A percentile compares a stretch with the other conserved stretches of the same genome.
These are phyloP conservation scores for Physcomitrium patens DNA, from an alignment of 225 moss, liverwort and hornwort species.

Conservation along the genomic window DNA sequence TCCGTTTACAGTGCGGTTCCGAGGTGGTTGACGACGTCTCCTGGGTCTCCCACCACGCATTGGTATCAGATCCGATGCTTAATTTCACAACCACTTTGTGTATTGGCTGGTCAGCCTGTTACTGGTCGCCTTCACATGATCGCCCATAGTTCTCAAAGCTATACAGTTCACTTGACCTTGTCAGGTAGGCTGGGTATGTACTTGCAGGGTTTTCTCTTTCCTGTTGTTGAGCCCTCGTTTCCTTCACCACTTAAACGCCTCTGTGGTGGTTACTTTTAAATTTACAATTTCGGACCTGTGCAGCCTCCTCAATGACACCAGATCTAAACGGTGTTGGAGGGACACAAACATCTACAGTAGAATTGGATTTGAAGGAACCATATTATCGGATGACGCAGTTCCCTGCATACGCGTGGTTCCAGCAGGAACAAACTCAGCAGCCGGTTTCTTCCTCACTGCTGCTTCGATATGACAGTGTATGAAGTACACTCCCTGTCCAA, in stretches of 20 bases:
- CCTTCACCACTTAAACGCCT: neutral
- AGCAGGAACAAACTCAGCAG: constrained; percentile 49
- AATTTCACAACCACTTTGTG: constrained; percentile 66
- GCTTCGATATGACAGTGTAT: constrained; percentile 23
- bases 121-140: constrained; percentile 63
- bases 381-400: constrained; percentile 63
- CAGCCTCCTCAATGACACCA: constrained; percentile 47
- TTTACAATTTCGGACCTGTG: constrained; percentile 16
- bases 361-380: constrained; percentile 58
- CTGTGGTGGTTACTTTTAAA: neutral
- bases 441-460: constrained; percentile 41
- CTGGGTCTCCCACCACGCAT: constrained; percentile 65
- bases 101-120: constrained; percentile 64
- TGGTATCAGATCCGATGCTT: constrained; percentile 79
- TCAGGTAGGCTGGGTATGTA: constrained; percentile 27
- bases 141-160: constrained; percentile 70
- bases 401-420: constrained; percentile 56
- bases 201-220: neutral
- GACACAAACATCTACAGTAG: constrained; percentile 51
- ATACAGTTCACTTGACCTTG: constrained; percentile 68
- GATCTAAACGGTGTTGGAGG: constrained; percentile 30
- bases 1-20: constrained; percentile 35
- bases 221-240: neutral
- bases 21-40: constrained; percentile 67
- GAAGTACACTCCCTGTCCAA: constrained; percentile 7